Evolutionary conservation across 2,329 filamentous ascomycete species (phyloP).

Genomic region (Epichloe brachyelytri): DNA sequence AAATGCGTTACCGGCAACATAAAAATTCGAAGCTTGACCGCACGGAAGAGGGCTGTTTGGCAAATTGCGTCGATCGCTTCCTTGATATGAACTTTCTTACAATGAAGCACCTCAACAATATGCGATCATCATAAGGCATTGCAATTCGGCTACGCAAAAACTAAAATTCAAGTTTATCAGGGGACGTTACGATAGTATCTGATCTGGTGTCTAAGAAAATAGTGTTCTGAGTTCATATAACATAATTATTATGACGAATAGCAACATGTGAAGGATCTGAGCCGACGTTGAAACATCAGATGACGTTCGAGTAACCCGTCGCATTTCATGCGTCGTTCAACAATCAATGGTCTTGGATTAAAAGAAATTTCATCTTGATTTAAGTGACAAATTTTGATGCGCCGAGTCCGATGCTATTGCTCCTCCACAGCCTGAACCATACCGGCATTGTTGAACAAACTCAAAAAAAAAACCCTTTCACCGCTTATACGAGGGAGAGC

Average conservation of each 20-base stretch:
- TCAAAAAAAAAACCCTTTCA: constrained; percentile 6
- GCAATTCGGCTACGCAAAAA: neutral
- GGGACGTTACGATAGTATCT: no score
- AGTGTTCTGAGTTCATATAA: no score
- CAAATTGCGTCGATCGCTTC: constrained; percentile 90
- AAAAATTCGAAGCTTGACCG: constrained; percentile 60
- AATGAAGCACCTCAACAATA: constrained; percentile 67
- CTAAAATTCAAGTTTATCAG: no score
- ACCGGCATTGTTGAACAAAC: constrained; percentile 28
- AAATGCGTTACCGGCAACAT: constrained; percentile 77
- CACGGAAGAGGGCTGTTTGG: constrained; percentile 68
- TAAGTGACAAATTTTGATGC: constrained; percentile 23
- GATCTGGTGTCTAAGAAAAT: no score
- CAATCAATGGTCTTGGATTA: constrained; percentile 8
- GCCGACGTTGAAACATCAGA: no score
- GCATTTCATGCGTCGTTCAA: no score
- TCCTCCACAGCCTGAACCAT: constrained; percentile 20
- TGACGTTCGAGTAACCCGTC: no score
- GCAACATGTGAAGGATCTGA: no score
- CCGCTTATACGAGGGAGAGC: constrained; percentile 82
- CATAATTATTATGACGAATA: no score
- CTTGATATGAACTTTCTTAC: constrained; percentile 78
- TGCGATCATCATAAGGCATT: constrained; percentile 23
- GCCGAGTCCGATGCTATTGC: constrained; percentile 26
- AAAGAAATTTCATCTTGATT: constrained; percentile 19